Conservation (phyloP, 805 yeast genomes). For the Cyberlindnera americana region DNA sequence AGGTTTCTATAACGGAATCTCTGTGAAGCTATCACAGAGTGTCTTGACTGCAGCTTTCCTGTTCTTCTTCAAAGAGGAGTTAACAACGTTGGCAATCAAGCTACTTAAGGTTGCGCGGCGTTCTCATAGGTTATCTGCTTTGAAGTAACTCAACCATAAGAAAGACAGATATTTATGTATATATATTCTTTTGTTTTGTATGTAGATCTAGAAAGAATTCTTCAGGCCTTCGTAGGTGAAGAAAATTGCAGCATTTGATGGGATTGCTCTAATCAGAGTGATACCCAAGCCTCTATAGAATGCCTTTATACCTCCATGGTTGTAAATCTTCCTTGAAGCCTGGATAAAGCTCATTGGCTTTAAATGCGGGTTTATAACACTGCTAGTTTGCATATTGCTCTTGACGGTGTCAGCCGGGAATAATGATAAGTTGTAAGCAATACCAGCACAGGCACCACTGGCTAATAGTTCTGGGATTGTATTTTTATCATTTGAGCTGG, state of each 20-base stretch:
- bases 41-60: conserved; percentile 86
- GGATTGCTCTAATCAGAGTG: conserved; percentile 76
- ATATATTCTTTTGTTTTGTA: no score
- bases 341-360: conserved; percentile 29
- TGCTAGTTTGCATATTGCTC: conserved; percentile 73
- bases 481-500: conserved; percentile 24
- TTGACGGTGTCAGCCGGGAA: conserved; percentile 92
- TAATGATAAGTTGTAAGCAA: conserved; percentile 71
- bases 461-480: conserved; percentile 52
- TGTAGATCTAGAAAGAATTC: conserved; percentile 17
- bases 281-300: conserved; percentile 85
- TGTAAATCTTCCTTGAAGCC: conserved; percentile 40
- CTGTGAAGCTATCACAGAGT: conserved; percentile 76
- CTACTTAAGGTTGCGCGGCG: conserved; percentile 42
- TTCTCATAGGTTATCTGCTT: conserved; percentile 5
- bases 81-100: conserved; percentile 55
- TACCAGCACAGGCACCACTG: conserved; percentile 87
- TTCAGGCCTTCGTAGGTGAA: conserved; percentile 68
- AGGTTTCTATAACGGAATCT: conserved; percentile 79
- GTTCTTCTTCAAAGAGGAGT: conserved; percentile 86
- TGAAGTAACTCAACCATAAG: no score
- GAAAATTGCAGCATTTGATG: conserved; percentile 87
- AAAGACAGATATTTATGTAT: no score
- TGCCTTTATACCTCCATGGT: conserved; percentile 59
- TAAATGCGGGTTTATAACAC: conserved; percentile 31